Percentiles rank a stretch among this genome's conserved stretches.
phyloP scores from a whole-genome alignment of 148 eudicot species.

The Diospyros kaki region DNA sequence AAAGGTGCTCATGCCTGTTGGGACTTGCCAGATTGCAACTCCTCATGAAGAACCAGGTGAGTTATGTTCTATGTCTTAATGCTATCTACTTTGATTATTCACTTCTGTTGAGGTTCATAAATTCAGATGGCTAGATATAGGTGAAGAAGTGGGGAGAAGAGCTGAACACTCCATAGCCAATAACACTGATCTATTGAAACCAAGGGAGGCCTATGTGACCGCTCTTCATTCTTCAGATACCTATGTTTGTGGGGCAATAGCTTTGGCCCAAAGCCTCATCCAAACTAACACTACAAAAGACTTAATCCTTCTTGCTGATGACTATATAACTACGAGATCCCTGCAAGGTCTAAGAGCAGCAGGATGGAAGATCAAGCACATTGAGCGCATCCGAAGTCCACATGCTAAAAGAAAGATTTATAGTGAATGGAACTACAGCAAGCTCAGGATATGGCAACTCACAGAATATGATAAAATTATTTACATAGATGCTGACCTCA shows the following conservation, averaged over 20 bases:
- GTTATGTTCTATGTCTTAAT: background rate
- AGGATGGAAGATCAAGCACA: slow-evolving; percentile 58
- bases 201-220: slow-evolving; percentile 67
- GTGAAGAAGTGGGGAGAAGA: slow-evolving; percentile 10
- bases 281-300: slow-evolving; percentile 57
- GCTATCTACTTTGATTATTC: background rate
- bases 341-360: slow-evolving; percentile 44
- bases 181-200: background rate
- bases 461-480: slow-evolving; percentile 54
- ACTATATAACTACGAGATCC: slow-evolving; percentile 34
- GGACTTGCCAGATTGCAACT: slow-evolving; percentile 52
- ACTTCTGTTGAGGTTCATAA: background rate
- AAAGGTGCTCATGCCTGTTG: slow-evolving; percentile 50
- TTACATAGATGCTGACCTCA: slow-evolving; percentile 57
- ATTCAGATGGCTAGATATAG: background rate
- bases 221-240: slow-evolving; percentile 59
- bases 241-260: slow-evolving; percentile 73
- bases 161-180: background rate
- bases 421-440: slow-evolving; percentile 74
- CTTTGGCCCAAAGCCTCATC: slow-evolving; percentile 64
- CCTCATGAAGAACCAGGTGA: slow-evolving; percentile 27
- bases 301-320: slow-evolving; percentile 60
- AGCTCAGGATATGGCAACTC: slow-evolving; percentile 64
- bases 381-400: slow-evolving; percentile 52
- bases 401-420: slow-evolving; percentile 31